Conservation (phyloP, 257 asterid species). For the Primulina eburnea region DNA sequence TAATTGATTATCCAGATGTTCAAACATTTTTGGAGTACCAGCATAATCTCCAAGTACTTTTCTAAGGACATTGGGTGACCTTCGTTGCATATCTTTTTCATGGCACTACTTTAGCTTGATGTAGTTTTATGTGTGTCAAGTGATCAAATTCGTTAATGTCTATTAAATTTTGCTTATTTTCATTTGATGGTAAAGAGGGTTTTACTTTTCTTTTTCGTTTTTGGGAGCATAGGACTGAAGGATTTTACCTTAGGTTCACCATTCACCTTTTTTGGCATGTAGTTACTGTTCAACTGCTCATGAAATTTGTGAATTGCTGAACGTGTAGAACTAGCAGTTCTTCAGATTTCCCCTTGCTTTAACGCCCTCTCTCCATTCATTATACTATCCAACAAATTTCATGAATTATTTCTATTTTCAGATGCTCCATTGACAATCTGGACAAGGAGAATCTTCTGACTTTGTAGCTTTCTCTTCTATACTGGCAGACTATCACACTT, state of each 20-base stretch:
- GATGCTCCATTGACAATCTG: background rate
- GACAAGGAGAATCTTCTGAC: background rate
- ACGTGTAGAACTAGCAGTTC: background rate
- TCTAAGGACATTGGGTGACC: conserved; percentile 13
- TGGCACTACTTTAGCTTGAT: background rate
- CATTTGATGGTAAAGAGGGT: conserved; percentile 3
- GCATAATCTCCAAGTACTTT: conserved; percentile 48
- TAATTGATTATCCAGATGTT: conserved; percentile 41
- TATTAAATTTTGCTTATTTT: conserved; percentile 14
- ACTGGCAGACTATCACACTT: too few species aligned
- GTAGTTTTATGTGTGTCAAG: conserved; percentile 10
- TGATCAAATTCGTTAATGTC: background rate
- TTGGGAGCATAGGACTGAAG: conserved; percentile 6
- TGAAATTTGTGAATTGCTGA: conserved; percentile 5
- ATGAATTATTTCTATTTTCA: background rate
- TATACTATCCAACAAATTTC: background rate
- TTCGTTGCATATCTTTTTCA: conserved; percentile 17
- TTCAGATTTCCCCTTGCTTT: background rate
- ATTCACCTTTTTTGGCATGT: background rate
- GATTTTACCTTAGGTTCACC: conserved; percentile 1
- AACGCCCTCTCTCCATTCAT: background rate
- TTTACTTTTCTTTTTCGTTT: background rate
- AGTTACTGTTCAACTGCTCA: conserved; percentile 8
- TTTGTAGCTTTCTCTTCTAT: background rate
- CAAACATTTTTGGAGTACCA: conserved; percentile 48